A percentile compares a stretch with the other conserved stretches of the same genome.
These are phyloP conservation scores for Malus sylvestris DNA, from an alignment of 306 rosid genomes.

Conservation along the genomic window DNA sequence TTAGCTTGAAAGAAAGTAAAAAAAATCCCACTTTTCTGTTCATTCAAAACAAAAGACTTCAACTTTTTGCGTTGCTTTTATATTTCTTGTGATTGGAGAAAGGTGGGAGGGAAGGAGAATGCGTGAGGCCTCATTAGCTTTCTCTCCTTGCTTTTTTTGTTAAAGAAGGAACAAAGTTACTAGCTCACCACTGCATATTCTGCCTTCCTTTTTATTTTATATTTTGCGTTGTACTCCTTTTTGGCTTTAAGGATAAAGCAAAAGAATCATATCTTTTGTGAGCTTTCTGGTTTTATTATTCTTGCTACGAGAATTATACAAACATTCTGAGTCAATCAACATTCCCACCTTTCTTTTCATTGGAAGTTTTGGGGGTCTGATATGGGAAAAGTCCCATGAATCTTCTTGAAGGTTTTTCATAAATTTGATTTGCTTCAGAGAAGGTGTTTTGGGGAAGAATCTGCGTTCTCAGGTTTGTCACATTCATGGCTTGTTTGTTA, in stretches of 20 bases:
- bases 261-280: slow-evolving; percentile 1
- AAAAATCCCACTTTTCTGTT: slow-evolving; percentile 25
- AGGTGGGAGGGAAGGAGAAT: slow-evolving; percentile 4
- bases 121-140: slow-evolving; percentile 26
- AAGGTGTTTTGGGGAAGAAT: slow-evolving; percentile 8
- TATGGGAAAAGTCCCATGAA: slow-evolving; percentile 18
- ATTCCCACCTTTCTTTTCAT: slow-evolving; percentile 12
- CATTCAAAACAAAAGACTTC: slow-evolving; percentile 32
- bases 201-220: not conserved
- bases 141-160: slow-evolving; percentile 22
- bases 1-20: slow-evolving; percentile 5
- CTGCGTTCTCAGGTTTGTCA: slow-evolving; percentile 32
- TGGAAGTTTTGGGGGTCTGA: slow-evolving; percentile 8
- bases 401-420: slow-evolving; percentile 1
- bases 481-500: slow-evolving; percentile 1
- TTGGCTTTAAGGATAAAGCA: slow-evolving; percentile 19
- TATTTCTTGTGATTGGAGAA: slow-evolving; percentile 29
- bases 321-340: not conserved
- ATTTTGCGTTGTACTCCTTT: slow-evolving; percentile 4
- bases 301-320: not conserved
- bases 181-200: not conserved
- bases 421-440: slow-evolving; percentile 1
- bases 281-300: not conserved
- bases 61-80: slow-evolving; percentile 20
- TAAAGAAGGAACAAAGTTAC: slow-evolving; percentile 15